These are phyloP conservation scores for Aspergillus sp. DNA, from an alignment of 2,329 filamentous ascomycete species.

Conservation along the genomic window DNA sequence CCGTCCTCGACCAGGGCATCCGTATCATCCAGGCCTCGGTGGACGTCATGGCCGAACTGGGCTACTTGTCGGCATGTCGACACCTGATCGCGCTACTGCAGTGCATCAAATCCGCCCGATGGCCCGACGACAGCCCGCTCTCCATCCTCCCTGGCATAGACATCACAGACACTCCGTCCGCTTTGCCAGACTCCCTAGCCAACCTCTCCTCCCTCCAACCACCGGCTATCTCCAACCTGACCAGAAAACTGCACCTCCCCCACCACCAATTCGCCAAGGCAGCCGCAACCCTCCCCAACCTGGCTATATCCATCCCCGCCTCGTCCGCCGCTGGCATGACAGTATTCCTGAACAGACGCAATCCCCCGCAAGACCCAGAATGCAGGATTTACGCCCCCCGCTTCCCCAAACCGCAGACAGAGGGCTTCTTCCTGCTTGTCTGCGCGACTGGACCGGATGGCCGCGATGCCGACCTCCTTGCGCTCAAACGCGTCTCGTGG, in stretches of 20 bases:
- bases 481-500: slow-evolving; percentile 81
- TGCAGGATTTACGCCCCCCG: slow-evolving; percentile 73
- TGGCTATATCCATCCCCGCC: slow-evolving; percentile 53
- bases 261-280: slow-evolving; percentile 43
- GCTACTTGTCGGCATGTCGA: slow-evolving; percentile 64
- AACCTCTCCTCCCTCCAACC: slow-evolving; percentile 22
- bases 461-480: slow-evolving; percentile 65
- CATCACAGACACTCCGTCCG: slow-evolving; percentile 15
- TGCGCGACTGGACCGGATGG: slow-evolving; percentile 35
- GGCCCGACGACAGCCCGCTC: slow-evolving; percentile 72
- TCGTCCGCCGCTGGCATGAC: slow-evolving; percentile 54
- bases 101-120: slow-evolving; percentile 83
- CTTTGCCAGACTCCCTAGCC: slow-evolving; percentile 21
- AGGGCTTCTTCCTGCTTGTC: slow-evolving; percentile 83
- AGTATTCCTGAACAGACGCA: slow-evolving; percentile 52
- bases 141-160: slow-evolving; percentile 68
- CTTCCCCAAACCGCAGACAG: slow-evolving; percentile 89
- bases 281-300: slow-evolving; percentile 56
- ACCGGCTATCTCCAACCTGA: slow-evolving; percentile 16
- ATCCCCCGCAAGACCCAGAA: slow-evolving; percentile 55
- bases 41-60: slow-evolving; percentile 86
- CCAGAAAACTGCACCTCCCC: slow-evolving; percentile 21
- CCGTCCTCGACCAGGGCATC: slow-evolving; percentile 87
- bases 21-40: slow-evolving; percentile 94
- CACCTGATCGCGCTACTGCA: slow-evolving; percentile 81